Evolutionary conservation across 2,329 filamentous ascomycete species (phyloP).

Genomic region (Knoxdaviesia capensis): DNA sequence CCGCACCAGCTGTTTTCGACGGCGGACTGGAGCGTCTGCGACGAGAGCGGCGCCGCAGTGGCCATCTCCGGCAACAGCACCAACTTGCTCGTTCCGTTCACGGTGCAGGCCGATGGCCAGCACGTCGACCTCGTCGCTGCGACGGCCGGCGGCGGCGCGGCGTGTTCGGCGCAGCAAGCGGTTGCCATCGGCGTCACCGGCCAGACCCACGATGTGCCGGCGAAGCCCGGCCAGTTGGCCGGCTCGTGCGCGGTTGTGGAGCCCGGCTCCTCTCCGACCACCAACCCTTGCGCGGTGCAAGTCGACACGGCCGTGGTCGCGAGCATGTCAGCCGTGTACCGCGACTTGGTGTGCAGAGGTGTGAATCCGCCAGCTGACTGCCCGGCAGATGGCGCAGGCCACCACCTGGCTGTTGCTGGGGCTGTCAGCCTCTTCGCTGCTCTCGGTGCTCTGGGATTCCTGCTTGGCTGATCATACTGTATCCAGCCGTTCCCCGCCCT

Average conservation of each 20-base stretch:
- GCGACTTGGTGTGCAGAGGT: slow-evolving; percentile 3
- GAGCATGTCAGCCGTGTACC: slow-evolving; percentile 5
- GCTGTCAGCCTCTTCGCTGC: slow-evolving; percentile 2
- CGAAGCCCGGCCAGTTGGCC: not conserved
- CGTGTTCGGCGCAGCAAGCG: slow-evolving; percentile 5
- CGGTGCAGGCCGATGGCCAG: slow-evolving; percentile 5
- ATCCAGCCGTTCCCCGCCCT: not conserved
- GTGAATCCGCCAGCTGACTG: slow-evolving; percentile 5
- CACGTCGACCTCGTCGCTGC: slow-evolving; percentile 35
- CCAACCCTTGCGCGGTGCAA: slow-evolving; percentile 7
- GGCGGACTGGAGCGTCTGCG: slow-evolving; percentile 2
- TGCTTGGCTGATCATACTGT: slow-evolving; percentile 5
- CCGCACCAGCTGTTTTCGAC: slow-evolving; percentile 2
- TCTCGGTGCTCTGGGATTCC: slow-evolving; percentile 2
- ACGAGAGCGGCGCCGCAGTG: slow-evolving; percentile 3
- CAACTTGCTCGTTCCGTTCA: slow-evolving; percentile 4
- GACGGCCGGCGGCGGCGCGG: too few species aligned
- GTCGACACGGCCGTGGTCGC: slow-evolving; percentile 5
- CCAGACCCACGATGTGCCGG: slow-evolving; percentile 2
- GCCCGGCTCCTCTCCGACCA: slow-evolving; percentile 2
- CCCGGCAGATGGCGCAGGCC: slow-evolving; percentile 3
- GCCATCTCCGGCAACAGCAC: slow-evolving; percentile 1
- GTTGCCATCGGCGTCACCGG: slow-evolving; percentile 5
- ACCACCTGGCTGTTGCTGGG: slow-evolving; percentile 3
- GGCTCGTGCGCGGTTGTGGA: slow-evolving; percentile 4